Evolutionary conservation across 2,329 filamentous ascomycete species (phyloP).

Genomic region (Cyphellophora attinorum): DNA sequence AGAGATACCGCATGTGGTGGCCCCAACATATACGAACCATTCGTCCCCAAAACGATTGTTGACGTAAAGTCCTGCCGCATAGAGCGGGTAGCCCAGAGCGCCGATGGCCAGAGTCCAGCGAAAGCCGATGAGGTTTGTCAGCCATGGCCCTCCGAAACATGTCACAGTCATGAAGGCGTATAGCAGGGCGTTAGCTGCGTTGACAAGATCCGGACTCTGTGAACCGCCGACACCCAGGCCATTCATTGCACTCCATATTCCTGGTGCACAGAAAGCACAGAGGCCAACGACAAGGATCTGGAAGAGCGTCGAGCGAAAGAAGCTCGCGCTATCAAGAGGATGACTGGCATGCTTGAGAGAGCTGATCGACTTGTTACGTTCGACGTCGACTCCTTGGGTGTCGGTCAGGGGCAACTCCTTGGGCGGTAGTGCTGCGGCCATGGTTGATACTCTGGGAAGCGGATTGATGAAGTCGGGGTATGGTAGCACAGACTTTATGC

Average conservation of each 20-base stretch:
- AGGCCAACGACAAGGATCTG: conserved; percentile 37
- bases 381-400: no score
- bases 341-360: no score
- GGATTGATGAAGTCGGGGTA: no score
- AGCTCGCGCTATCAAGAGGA: conserved; percentile 1
- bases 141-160: conserved; percentile 30
- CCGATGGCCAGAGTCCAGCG: conserved; percentile 31
- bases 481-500: no score
- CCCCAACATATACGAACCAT: conserved; percentile 37
- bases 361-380: no score
- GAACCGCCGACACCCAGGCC: conserved; percentile 29
- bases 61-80: conserved; percentile 34
- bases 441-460: no score
- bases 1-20: conserved; percentile 31
- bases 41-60: conserved; percentile 35
- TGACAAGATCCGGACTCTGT: conserved; percentile 31
- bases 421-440: no score
- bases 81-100: conserved; percentile 34
- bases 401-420: no score
- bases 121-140: conserved; percentile 33
- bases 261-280: conserved; percentile 36
- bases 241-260: conserved; percentile 40
- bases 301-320: conserved; percentile 34
- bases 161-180: conserved; percentile 37
- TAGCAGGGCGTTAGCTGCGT: conserved; percentile 37